Evolutionary conservation across 176 grass and related monocot species (phyloP), one percentile per base, ranked within the genome.

Genomic region (Puccinellia tenuiflora): DNA sequence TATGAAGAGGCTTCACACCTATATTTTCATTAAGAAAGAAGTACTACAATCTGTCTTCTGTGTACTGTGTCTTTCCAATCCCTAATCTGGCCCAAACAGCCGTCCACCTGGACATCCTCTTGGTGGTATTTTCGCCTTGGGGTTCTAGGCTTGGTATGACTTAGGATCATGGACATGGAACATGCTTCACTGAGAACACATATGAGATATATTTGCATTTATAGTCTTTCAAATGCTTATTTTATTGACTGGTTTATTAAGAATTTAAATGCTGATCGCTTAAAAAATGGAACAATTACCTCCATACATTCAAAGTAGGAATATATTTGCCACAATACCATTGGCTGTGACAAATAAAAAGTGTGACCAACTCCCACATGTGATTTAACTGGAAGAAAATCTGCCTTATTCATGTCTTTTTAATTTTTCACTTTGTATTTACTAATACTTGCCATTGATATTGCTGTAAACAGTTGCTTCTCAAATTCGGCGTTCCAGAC

Each of bases 401-500:
- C 8, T 85, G 17, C 28, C 25, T 34, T 67, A 28, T 56, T 55
- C 46, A 74, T 46, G 18, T 53, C 5, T 6, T 76, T 57, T 75
- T 76, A 70, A n/a, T n/a, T n/a, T n/a, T n/a, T n/a, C 9, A n/a
- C 40, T 50, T 86, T 8, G 5, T 30, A 62, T 67, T 78, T 39
- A 40, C 67, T 83, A 59, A 83, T 59, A 18, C 60, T 71, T 86
- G 10, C 24, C 51, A 74, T 33, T 75, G 21, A 68, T 83, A 61
- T 66, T 51, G 16, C 65, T 81, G 28, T 78, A 53, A 80, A 29
- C 85, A 99, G 96, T 86, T 99, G 79, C 91, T 99, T 55, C 89
- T 99, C 21, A 99, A 96, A 86, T 99, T 99, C 0, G 85, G 90
- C 1, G 90, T 99, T 83, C 85, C 93, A 56, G 91, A 99, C 53